Evolutionary conservation across 352 stramenopile genomes (phyloP), one percentile per base, ranked within the genome.

Genomic region (Globisporangium cylindrosporum): DNA sequence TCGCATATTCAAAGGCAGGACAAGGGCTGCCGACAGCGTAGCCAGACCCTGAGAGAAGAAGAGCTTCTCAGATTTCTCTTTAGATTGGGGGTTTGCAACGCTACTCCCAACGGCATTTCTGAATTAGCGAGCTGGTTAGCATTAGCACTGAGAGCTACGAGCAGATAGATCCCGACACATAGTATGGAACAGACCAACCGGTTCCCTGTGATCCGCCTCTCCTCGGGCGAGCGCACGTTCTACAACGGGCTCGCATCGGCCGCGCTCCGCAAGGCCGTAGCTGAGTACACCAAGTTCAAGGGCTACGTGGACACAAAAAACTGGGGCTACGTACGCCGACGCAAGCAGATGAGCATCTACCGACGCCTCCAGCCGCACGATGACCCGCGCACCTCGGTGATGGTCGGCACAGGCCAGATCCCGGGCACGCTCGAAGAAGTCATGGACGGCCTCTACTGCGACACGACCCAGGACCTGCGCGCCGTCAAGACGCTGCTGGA

Each of bases 361-460:
- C 46, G 61, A 24, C 41, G 61, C 34, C 25, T 36, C 38, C 14
- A 51, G 43, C 18, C 18, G 18, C 18, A 10, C 15, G 55, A 20
- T 10, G 38, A n/a, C 32, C 20, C 32, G 9, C 25, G 38, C 20
- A 22, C 48, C 10, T 12, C 12, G 2, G 46, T 59, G 43, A 66
- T 67, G 61, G 22, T 38, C 22, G 61, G 63, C 24, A 27, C 63
- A 25, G 56, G 51, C 2, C 51, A 29, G 9, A 69, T 69, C 34
- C 36, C 38, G 1, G 63, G 51, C 18, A 48, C 63, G 7, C 43
- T 70, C 18, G 56, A 70, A 32, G 64, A 84, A 34, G 70, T 78
- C 66, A 81, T 84, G 77, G 64, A 68, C 4, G 77, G 77, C 0
- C 60, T 84, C 7, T 81, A 84, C 63, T 76, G 72, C 32, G 77